These are phyloP conservation scores for Phytophthora tentaculata DNA, from an alignment of 352 stramenopile genomes.

Conservation along the genomic window DNA sequence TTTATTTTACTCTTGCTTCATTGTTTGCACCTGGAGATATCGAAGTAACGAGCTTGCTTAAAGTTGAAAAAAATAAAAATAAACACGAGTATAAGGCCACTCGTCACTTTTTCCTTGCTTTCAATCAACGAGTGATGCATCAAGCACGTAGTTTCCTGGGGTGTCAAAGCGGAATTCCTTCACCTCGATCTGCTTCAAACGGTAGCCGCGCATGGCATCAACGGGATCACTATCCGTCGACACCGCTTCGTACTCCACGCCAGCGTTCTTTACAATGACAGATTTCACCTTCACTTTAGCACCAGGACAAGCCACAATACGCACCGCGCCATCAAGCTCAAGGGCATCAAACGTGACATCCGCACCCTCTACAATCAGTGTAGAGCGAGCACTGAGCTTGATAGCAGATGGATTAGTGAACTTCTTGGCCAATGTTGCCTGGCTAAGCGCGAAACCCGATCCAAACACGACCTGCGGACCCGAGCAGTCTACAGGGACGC, in stretches of 20 bases:
- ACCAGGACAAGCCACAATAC: slow-evolving; percentile 49
- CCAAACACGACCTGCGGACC: slow-evolving; percentile 59
- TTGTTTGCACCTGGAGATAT: no score
- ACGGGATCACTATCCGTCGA: slow-evolving; percentile 35
- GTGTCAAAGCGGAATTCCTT: slow-evolving; percentile 53
- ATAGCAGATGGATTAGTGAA: slow-evolving; percentile 41
- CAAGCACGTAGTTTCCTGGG: slow-evolving; percentile 56
- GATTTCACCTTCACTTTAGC: slow-evolving; percentile 51
- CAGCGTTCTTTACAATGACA: slow-evolving; percentile 54
- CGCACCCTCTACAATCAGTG: slow-evolving; percentile 55
- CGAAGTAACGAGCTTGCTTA: no score
- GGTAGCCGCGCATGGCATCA: slow-evolving; percentile 66
- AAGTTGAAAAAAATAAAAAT: no score
- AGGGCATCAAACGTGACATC: slow-evolving; percentile 53
- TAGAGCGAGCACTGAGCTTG: slow-evolving; percentile 53
- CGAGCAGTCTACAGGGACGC: slow-evolving; percentile 51
- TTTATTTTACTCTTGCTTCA: no score
- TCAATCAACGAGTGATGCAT: no score
- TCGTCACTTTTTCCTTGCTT: no score
- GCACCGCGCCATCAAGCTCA: slow-evolving; percentile 55
- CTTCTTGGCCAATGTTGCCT: slow-evolving; percentile 35
- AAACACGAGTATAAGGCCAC: no score
- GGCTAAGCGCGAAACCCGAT: slow-evolving; percentile 44
- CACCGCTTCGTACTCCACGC: slow-evolving; percentile 49
- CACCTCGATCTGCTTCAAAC: slow-evolving; percentile 41